Evolutionary conservation across 306 rosid genomes (phyloP).

Genomic region (Glycyrrhiza uralensis): DNA sequence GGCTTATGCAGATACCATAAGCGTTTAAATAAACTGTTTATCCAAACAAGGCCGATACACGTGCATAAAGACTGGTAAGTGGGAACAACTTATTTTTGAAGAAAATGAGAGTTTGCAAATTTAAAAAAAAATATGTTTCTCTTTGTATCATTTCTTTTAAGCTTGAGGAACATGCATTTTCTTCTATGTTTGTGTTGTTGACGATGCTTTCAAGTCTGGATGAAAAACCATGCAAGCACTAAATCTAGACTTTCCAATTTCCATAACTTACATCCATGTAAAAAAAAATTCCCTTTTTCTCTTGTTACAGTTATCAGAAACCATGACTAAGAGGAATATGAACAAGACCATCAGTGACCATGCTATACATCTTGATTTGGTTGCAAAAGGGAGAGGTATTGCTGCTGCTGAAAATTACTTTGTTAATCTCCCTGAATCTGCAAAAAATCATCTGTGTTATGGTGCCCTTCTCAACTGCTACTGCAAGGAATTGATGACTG

Average conservation of each 20-base stretch:
- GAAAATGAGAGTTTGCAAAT: not conserved
- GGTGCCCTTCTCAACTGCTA: conserved; percentile 88
- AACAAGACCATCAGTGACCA: conserved; percentile 78
- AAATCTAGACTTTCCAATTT: not conserved
- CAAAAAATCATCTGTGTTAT: conserved; percentile 74
- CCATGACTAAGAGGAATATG: conserved; percentile 75
- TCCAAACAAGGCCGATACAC: no score
- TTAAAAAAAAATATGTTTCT: not conserved
- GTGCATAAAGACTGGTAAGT: not conserved
- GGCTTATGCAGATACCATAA: no score
- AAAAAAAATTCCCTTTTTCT: not conserved
- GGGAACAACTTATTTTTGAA: not conserved
- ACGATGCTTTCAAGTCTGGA: not conserved
- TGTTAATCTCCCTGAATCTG: conserved; percentile 66
- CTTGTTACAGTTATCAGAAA: conserved; percentile 63
- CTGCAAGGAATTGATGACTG: conserved; percentile 82
- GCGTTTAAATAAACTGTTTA: no score
- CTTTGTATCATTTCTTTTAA: not conserved
- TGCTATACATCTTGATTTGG: conserved; percentile 82
- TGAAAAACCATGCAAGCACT: not conserved
- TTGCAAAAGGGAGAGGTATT: conserved; percentile 72
- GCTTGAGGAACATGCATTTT: not conserved
- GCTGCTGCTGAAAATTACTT: conserved; percentile 76
- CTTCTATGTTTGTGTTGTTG: conserved; percentile 1
- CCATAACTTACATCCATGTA: not conserved